A percentile compares a stretch with the other conserved stretches of the same genome.
Evolutionary conservation across 179 eudicot species (phyloP).

Genomic region (Beta corolliflora): DNA sequence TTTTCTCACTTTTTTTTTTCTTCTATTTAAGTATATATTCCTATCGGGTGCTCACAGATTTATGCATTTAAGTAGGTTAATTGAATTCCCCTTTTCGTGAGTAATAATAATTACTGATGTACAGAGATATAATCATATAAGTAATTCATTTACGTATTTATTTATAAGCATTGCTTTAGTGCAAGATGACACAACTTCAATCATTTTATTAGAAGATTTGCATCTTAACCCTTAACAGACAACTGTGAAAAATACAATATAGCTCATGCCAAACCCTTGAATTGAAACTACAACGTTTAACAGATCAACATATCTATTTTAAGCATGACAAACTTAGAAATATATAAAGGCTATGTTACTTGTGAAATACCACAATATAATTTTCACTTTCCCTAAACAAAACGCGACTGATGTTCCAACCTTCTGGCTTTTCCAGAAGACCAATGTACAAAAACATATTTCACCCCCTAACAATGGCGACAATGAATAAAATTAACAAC

Average conservation of each 20-base stretch:
- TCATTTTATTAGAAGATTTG: neutral
- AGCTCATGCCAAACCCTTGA: neutral
- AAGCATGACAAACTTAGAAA: too few species aligned
- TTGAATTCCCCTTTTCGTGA: too few species aligned
- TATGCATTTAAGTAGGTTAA: neutral
- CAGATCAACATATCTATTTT: neutral
- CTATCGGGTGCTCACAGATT: neutral
- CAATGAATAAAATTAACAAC: too few species aligned
- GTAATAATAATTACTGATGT: too few species aligned
- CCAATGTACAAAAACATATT: neutral
- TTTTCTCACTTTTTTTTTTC: neutral
- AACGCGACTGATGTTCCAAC: neutral
- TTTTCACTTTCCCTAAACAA: neutral
- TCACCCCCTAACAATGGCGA: too few species aligned
- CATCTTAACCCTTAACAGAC: neutral
- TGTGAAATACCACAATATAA: neutral
- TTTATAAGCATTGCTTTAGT: neutral
- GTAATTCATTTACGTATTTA: too few species aligned
- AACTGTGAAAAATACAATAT: neutral
- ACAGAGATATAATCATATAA: too few species aligned
- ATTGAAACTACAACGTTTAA: neutral
- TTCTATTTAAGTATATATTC: too few species aligned
- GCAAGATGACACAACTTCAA: neutral
- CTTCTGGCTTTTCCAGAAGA: neutral
- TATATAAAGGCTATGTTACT: neutral